A percentile compares a stretch with the other conserved stretches of the same genome.
Conservation (phyloP, 2,329 filamentous ascomycete genomes). For the Diaporthe citriasiana region DNA sequence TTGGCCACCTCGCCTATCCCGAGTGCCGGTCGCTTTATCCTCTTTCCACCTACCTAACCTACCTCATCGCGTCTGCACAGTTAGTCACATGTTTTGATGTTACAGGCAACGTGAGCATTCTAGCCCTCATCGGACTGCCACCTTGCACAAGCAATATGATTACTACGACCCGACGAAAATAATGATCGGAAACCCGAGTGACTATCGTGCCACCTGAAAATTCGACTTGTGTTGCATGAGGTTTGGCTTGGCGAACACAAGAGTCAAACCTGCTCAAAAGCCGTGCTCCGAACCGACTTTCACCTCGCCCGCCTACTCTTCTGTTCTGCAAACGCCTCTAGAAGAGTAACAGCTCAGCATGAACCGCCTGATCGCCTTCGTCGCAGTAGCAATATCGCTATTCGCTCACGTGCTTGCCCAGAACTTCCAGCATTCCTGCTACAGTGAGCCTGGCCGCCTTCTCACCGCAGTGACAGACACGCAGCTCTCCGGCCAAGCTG, state of each 20-base stretch:
- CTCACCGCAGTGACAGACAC: background rate
- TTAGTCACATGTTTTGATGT: background rate
- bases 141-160: background rate
- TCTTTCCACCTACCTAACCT: background rate
- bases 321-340: background rate
- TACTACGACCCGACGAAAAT: background rate
- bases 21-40: background rate
- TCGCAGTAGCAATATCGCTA: background rate
- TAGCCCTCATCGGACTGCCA: background rate
- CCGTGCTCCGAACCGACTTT: background rate
- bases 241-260: constrained; percentile 10
- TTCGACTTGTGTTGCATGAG: constrained; percentile 22
- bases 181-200: constrained; percentile 11
- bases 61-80: background rate
- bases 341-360: background rate
- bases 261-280: background rate
- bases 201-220: constrained; percentile 9
- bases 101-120: background rate
- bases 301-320: background rate
- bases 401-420: background rate
- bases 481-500: no score
- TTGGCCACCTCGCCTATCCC: background rate
- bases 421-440: constrained; percentile 18
- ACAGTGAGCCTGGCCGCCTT: background rate
- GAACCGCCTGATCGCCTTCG: background rate